These are phyloP conservation scores for Penicillium sp. DNA, from an alignment of 2,329 filamentous ascomycete genomes.

Conservation along the genomic window DNA sequence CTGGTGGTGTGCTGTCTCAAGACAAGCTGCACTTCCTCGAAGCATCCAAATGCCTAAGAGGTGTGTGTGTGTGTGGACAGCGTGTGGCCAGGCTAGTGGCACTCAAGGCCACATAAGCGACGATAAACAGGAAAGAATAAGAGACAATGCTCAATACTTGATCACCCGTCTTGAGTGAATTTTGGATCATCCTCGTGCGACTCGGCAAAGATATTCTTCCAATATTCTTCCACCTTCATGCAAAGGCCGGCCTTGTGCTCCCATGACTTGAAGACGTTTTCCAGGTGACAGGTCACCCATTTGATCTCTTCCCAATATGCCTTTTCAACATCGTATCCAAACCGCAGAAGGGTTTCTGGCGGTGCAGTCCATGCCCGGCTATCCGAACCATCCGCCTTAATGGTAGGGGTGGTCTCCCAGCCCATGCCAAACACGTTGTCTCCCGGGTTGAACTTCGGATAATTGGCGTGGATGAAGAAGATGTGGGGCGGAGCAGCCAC, in stretches of 20 bases:
- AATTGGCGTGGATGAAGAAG: slow-evolving; percentile 46
- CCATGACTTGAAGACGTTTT: slow-evolving; percentile 40
- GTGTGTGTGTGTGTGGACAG: too few species aligned
- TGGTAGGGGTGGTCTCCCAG: slow-evolving; percentile 42
- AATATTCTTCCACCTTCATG: slow-evolving; percentile 36
- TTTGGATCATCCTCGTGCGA: slow-evolving; percentile 36
- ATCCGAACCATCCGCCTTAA: slow-evolving; percentile 39
- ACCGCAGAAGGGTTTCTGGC: slow-evolving; percentile 35
- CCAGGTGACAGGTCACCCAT: slow-evolving; percentile 42
- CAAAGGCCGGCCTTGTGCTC: slow-evolving; percentile 34
- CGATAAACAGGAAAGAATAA: neutral
- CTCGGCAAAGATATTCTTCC: slow-evolving; percentile 38
- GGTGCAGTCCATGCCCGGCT: slow-evolving; percentile 42
- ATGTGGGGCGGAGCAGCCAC: slow-evolving; percentile 36
- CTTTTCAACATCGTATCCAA: slow-evolving; percentile 44
- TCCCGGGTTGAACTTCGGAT: slow-evolving; percentile 46
- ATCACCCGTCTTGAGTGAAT: slow-evolving; percentile 30
- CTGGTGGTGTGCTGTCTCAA: neutral
- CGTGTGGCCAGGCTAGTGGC: too few species aligned
- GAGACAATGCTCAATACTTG: neutral
- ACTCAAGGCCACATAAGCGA: neutral
- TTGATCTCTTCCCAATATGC: slow-evolving; percentile 46
- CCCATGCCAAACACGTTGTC: slow-evolving; percentile 42
- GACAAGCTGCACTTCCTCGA: neutral
- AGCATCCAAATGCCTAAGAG: neutral